A percentile compares a stretch with the other conserved stretches of the same genome.
Conservation (phyloP, 2,329 filamentous ascomycete species). For the Aspergillus udagawae region DNA sequence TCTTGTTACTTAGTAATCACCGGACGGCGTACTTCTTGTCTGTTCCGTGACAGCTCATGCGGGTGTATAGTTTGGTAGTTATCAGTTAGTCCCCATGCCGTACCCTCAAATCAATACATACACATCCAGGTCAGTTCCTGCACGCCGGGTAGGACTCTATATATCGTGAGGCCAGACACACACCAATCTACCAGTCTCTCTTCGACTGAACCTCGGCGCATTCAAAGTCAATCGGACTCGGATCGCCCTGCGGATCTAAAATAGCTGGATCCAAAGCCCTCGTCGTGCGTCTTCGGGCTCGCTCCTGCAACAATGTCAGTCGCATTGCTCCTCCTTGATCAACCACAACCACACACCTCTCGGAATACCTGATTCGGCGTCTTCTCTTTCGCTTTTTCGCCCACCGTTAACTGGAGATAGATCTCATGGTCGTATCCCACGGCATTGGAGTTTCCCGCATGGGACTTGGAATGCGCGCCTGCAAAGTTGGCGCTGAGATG, state of each 20-base stretch:
- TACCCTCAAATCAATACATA: not conserved
- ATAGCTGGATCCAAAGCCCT: conserved; percentile 27
- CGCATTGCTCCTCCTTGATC: not conserved
- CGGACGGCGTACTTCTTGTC: not conserved
- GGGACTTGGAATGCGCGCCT: conserved; percentile 7
- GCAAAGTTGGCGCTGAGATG: conserved; percentile 47
- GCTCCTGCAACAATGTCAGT: conserved; percentile 18
- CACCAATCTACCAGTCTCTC: conserved; percentile 5
- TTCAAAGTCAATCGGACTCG: conserved; percentile 26
- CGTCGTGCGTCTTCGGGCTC: conserved; percentile 17
- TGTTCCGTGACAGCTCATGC: not conserved
- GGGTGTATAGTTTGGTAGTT: not conserved
- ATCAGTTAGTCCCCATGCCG: not conserved
- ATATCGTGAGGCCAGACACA: not conserved
- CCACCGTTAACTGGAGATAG: conserved; percentile 26
- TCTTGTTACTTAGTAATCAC: not conserved
- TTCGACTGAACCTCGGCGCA: conserved; percentile 20
- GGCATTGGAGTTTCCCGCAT: conserved; percentile 3
- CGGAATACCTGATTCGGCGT: conserved; percentile 29
- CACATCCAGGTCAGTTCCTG: not conserved
- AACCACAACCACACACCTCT: conserved; percentile 20
- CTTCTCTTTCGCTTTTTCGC: conserved; percentile 16
- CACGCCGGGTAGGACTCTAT: not conserved
- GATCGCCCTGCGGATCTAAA: conserved; percentile 20
- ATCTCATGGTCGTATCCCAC: conserved; percentile 31